Evolutionary conservation across 257 asterid species (phyloP), one percentile per base, ranked within the genome.

Genomic region (Scutellaria galericulata): DNA sequence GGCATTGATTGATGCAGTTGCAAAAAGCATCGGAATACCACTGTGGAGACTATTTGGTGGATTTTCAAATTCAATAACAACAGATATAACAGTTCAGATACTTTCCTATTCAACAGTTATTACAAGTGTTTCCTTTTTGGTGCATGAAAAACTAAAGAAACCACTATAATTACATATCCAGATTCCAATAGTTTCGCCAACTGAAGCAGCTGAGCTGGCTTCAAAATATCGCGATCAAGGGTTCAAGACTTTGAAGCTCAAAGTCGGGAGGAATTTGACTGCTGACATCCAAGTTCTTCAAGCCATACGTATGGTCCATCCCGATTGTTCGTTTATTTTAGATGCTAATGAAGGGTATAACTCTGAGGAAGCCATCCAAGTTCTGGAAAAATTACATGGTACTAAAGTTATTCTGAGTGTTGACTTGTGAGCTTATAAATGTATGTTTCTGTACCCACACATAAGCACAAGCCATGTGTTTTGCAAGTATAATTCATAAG

Each of bases 321-420:
- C 98, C 4, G 86, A 90, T 79, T 92, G 96, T 78, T 76, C 66
- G 57, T 92, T 92, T 80, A 90, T 92, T 73, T 75, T 92, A 73
- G 98, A 92, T 85, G 98, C 96, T 75, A 92, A 92, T 79, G 98
- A 90, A 82, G 98, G 98, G 48, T 92, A 92, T 82, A 88, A 52
- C 48, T 82, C 94, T 27, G 81, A 80, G 60, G 96, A 92, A 78
- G 98, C 98, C 71, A 84, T 92, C 78, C 83, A 84, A 70, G 96
- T 92, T 73, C 96, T 92, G 44, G 86, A 84, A 59, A 88, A 83
- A 65, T 66, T 92, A 73, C 89, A 88, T 67, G 96, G 97, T 92
- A 89, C 70, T 65, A 2, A 14, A 14, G 37, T 48, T 44, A 15
- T 59, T 52, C 37, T 18, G 39, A 39, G 7, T 31, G 62, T 57